Conservation (phyloP, 441 rosid genomes). For the Omphalea diandra region DNA sequence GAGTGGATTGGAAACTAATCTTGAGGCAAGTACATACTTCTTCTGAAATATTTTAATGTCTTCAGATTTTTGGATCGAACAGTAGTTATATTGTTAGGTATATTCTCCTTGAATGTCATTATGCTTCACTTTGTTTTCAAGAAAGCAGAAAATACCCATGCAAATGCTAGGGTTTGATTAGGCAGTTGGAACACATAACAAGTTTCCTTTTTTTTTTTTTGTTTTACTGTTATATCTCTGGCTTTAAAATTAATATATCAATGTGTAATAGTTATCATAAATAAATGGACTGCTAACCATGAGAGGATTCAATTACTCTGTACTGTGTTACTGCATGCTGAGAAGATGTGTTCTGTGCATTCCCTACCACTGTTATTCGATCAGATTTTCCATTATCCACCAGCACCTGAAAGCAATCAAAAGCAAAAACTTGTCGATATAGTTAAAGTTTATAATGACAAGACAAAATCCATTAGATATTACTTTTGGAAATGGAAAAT, state of each 20-base stretch:
- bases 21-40: background rate
- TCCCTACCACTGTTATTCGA: conserved; percentile 64
- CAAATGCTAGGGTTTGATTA: background rate
- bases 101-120: background rate
- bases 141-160: background rate
- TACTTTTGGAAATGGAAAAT: background rate
- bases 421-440: background rate
- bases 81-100: background rate
- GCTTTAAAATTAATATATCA: background rate
- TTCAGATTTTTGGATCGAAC: background rate
- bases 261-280: background rate
- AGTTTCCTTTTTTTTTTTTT: background rate
- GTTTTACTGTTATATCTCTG: background rate
- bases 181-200: background rate
- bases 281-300: conserved; percentile 47
- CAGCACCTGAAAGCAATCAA: conserved; percentile 49
- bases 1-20: too few relatives aligned
- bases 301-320: conserved; percentile 60
- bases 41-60: background rate
- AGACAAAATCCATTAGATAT: background rate
- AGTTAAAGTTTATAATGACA: background rate
- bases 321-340: conserved; percentile 85
- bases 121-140: background rate
- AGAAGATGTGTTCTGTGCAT: conserved; percentile 41
- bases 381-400: conserved; percentile 91